Conservation (phyloP, 352 stramenopile species). For the Globisporangium ultimum region DNA sequence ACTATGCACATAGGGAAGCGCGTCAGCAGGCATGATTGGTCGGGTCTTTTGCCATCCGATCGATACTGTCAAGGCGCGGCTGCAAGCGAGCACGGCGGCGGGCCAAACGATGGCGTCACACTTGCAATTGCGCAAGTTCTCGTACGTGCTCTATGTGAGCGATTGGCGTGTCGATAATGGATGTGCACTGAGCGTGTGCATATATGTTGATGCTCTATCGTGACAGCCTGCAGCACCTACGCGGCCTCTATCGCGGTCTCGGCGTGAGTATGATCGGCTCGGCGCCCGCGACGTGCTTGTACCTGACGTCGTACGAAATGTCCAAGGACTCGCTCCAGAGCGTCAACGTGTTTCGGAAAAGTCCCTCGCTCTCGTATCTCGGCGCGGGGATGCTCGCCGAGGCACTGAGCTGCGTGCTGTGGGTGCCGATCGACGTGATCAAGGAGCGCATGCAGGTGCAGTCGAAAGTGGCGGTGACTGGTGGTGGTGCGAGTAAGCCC, state of each 20-base stretch:
- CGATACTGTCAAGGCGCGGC: constrained; percentile 89
- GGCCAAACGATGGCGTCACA: constrained; percentile 40
- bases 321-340: constrained; percentile 55
- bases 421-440: constrained; percentile 99
- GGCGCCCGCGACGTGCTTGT: constrained; percentile 94
- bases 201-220: too few relatives aligned
- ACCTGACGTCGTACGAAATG: constrained; percentile 96
- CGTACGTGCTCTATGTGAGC: constrained; percentile 15
- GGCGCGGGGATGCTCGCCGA: constrained; percentile 70
- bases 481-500: neutral
- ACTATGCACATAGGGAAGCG: constrained; percentile 52
- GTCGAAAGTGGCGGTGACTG: constrained; percentile 9
- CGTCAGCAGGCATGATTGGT: constrained; percentile 76
- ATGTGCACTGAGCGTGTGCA: too few relatives aligned
- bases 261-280: constrained; percentile 93
- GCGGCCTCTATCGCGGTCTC: constrained; percentile 94
- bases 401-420: constrained; percentile 92
- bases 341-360: constrained; percentile 35
- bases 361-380: constrained; percentile 68
- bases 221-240: constrained; percentile 41
- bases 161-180: too few relatives aligned
- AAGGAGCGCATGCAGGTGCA: constrained; percentile 99
- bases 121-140: constrained; percentile 43
- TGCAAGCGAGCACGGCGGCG: constrained; percentile 49
- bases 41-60: constrained; percentile 90